Conservation (phyloP, 257 asterid species). For the Solanum habrochaites region DNA sequence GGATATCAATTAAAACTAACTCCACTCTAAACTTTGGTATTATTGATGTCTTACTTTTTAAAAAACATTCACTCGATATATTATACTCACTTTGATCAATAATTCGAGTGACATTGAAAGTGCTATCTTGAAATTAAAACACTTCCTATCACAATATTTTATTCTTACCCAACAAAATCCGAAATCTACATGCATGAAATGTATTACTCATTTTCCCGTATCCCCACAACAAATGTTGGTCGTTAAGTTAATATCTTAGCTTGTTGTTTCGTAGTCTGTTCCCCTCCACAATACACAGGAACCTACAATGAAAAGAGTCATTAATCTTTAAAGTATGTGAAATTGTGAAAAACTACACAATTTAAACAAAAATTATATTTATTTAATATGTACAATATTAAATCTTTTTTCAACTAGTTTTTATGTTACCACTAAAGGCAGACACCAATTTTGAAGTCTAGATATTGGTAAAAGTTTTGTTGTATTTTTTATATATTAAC, state of each 20-base stretch:
- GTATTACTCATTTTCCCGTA: too few relatives aligned
- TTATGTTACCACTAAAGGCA: background rate
- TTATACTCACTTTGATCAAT: background rate
- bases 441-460: background rate
- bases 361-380: background rate
- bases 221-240: too few relatives aligned
- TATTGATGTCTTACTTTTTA: background rate
- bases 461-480: background rate
- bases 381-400: background rate
- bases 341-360: background rate
- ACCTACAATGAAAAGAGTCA: background rate
- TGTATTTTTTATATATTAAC: background rate
- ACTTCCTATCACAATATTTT: too few relatives aligned
- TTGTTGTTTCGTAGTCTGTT: background rate
- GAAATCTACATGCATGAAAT: too few relatives aligned
- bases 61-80: too few relatives aligned
- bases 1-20: too few relatives aligned
- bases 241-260: background rate
- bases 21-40: too few relatives aligned
- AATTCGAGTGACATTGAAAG: background rate
- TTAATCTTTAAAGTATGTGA: background rate
- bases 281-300: too few relatives aligned
- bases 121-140: background rate
- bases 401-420: background rate
- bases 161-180: too few relatives aligned